Evolutionary conservation across 2,329 filamentous ascomycete genomes (phyloP), one percentile per base, ranked within the genome.

Genomic region (Madurella mycetomatis): DNA sequence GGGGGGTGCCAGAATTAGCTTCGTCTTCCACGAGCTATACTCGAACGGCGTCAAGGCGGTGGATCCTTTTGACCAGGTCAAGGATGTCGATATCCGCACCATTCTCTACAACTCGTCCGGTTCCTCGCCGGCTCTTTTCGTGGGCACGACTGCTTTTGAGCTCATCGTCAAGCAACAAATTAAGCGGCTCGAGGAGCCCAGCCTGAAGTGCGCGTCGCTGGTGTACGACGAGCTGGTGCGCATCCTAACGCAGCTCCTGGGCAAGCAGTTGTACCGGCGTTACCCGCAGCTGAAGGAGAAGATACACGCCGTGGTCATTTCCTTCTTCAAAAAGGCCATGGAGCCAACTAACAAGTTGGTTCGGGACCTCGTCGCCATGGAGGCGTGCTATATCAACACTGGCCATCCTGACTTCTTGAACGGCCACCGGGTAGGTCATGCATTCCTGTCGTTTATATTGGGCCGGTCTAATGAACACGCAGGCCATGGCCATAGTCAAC

Each of bases 71-170:
- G 94, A 99, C 66, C 82, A 92, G 61, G 91, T 97, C 72, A 99
- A 97, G 77, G 94, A 99, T 70, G 86, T 92, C 57, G 94, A 99
- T 68, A 99, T 99, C 65, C 87, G 95, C 64, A 97, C 90, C 19
- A 92, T 96, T 58, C 82, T 99, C 9, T 95, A 95, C 83, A 99
- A 99, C 82, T 97, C 94, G 19, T 97, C 94, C n/a, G 94, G 94
- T 69, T 94, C 94, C 31, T 96, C 92, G 1, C 94, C 94, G 0
- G 92, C 94, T 1, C 83, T 99, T 8, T 99, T 99, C 68, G 94
- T 99, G 31, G 94, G 94, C 53, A 97, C 94, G 8, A 95, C 90
- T 7, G 94, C 94, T n/a, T 99, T 99, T 66, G 94, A 99, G 73
- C 79, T 96, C 62, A 96, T 99, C 64, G 92, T 97, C 63, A 99